Conservation (phyloP, 805 yeast genomes). For the Pichia rugopelliculosa region DNA sequence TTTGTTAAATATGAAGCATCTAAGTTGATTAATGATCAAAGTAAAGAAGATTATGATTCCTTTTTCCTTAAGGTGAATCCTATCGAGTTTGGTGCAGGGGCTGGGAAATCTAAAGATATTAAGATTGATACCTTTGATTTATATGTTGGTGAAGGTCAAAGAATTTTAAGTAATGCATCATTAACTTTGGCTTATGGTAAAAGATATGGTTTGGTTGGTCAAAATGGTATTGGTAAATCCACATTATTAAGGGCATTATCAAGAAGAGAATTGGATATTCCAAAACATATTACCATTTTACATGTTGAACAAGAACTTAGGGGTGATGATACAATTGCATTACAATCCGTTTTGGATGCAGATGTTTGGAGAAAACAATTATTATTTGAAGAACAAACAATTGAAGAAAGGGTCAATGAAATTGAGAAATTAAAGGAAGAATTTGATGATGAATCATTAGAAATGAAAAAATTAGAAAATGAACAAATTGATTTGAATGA, state of each 20-base stretch:
- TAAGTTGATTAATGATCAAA: slow-evolving; percentile 60
- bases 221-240: slow-evolving; percentile 99
- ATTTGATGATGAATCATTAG: slow-evolving; percentile 70
- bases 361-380: slow-evolving; percentile 98
- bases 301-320: slow-evolving; percentile 96
- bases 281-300: slow-evolving; percentile 89
- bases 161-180: slow-evolving; percentile 84
- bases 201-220: slow-evolving; percentile 96
- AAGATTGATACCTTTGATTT: slow-evolving; percentile 88
- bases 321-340: slow-evolving; percentile 87
- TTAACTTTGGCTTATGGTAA: slow-evolving; percentile 85
- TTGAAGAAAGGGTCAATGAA: slow-evolving; percentile 66
- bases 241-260: slow-evolving; percentile 86
- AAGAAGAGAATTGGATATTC: slow-evolving; percentile 87
- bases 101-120: slow-evolving; percentile 97
- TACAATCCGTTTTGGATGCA: slow-evolving; percentile 96
- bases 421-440: slow-evolving; percentile 62
- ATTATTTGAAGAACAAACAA: slow-evolving; percentile 65
- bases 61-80: slow-evolving; percentile 96
- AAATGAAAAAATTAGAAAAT: slow-evolving; percentile 72
- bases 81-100: slow-evolving; percentile 76
- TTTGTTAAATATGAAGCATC: slow-evolving; percentile 93
- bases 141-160: slow-evolving; percentile 91
- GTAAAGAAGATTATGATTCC: slow-evolving; percentile 79
- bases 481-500: slow-evolving; percentile 82